A percentile compares a stretch with the other conserved stretches of the same genome.
Conservation (phyloP, 768 basidiomycete genomes). For the Naganishia vishniacii region DNA sequence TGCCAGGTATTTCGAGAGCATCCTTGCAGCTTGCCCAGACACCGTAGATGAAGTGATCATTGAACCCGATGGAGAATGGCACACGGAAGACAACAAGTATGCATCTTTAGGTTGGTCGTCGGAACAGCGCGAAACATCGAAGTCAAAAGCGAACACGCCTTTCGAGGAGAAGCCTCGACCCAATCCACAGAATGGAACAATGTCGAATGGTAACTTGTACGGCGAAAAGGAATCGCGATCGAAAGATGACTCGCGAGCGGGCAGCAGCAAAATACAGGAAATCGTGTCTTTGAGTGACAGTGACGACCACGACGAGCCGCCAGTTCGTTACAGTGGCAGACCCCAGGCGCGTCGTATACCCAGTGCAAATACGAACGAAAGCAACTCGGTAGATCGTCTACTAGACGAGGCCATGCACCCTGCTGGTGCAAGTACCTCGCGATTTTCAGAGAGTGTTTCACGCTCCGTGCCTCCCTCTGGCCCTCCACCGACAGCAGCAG, state of each 20-base stretch:
- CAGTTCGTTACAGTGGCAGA: not conserved
- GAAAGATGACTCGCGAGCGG: not conserved
- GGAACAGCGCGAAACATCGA: not conserved
- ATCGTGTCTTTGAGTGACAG: slow-evolving; percentile 5
- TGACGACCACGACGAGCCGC: slow-evolving; percentile 2
- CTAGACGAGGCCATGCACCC: not conserved
- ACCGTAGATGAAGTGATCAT: slow-evolving; percentile 85
- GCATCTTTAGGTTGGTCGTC: slow-evolving; percentile 66
- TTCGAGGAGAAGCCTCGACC: slow-evolving; percentile 2
- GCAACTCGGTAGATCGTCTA: slow-evolving; percentile 11
- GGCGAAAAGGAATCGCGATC: not conserved
- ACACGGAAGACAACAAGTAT: slow-evolving; percentile 78
- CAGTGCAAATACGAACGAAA: not conserved
- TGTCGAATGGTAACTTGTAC: not conserved
- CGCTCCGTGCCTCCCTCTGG: not conserved
- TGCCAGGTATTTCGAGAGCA: slow-evolving; percentile 76
- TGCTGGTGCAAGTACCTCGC: no score
- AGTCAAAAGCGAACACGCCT: slow-evolving; percentile 9
- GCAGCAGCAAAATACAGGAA: slow-evolving; percentile 8
- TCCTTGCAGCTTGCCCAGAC: slow-evolving; percentile 70
- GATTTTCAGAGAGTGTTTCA: not conserved
- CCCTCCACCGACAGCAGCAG: not conserved
- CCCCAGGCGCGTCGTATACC: not conserved
- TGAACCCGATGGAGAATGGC: slow-evolving; percentile 94
- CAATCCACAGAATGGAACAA: not conserved